A percentile compares a stretch with the other conserved stretches of the same genome.
Evolutionary conservation across 352 stramenopile genomes (phyloP).

Genomic region (Globisporangium recalcitrans): DNA sequence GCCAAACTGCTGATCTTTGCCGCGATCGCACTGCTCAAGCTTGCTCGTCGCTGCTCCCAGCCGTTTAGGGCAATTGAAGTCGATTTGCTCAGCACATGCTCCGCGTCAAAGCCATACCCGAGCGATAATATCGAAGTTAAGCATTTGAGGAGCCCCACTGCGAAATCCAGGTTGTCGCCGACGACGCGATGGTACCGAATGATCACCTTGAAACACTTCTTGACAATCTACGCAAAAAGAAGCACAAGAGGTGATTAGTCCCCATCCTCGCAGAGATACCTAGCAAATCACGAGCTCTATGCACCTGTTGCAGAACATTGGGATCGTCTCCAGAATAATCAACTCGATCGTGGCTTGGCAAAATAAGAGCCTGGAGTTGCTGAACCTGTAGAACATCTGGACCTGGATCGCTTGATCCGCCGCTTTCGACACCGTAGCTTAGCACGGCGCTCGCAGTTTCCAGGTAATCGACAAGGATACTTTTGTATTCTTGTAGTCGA

Average conservation of each 20-base stretch:
- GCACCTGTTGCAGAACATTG: conserved; percentile 17
- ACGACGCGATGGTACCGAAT: conserved; percentile 22
- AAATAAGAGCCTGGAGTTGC: conserved; percentile 19
- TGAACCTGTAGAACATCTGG: conserved; percentile 7
- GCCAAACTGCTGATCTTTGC: conserved; percentile 33
- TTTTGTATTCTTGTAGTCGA: conserved; percentile 13
- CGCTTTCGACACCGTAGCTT: conserved; percentile 7
- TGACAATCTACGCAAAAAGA: conserved; percentile 17
- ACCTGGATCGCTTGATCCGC: neutral
- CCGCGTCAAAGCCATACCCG: conserved; percentile 20
- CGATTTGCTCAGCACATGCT: conserved; percentile 14
- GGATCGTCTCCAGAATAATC: neutral
- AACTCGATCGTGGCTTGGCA: conserved; percentile 10
- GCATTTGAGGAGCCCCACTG: conserved; percentile 23
- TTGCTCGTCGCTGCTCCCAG: conserved; percentile 9
- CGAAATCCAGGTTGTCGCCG: conserved; percentile 18
- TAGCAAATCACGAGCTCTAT: neutral
- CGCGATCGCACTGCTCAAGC: conserved; percentile 21
- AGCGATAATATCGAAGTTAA: conserved; percentile 22
- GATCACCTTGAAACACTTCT: conserved; percentile 24
- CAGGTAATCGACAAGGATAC: conserved; percentile 19
- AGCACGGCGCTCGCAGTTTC: conserved; percentile 13
- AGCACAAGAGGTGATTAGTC: neutral
- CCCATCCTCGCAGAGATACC: neutral
- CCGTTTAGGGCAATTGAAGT: conserved; percentile 18